These are phyloP conservation scores for Sclerotinia spermophila DNA, from an alignment of 2,329 filamentous ascomycete genomes.

Conservation along the genomic window DNA sequence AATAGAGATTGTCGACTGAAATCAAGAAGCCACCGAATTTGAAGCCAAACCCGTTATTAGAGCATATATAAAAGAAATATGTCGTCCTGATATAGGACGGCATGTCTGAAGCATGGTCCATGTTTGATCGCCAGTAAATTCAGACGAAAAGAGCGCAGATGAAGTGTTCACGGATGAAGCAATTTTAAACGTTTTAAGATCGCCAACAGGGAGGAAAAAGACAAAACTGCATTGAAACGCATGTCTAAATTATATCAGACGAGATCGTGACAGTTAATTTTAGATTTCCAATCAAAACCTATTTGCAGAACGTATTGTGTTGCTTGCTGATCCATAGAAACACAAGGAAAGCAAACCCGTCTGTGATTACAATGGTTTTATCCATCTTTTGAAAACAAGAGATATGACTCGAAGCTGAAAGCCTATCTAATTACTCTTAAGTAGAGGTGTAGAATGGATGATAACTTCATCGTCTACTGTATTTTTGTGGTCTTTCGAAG, in stretches of 20 bases:
- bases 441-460: neutral
- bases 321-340: no score
- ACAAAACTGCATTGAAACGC: neutral
- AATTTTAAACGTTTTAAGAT: neutral
- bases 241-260: neutral
- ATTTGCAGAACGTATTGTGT: neutral
- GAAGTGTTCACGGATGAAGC: neutral
- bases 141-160: neutral
- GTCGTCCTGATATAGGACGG: neutral
- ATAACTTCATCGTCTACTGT: neutral
- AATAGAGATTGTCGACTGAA: neutral
- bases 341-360: no score
- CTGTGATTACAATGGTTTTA: no score
- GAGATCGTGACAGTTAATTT: neutral
- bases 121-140: neutral
- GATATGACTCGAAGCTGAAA: no score
- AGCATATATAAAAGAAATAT: accelerated
- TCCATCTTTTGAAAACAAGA: no score
- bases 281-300: neutral
- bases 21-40: neutral
- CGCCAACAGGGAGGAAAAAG: neutral
- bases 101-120: neutral
- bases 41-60: neutral
- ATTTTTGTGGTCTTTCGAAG: neutral
- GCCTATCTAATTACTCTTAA: no score